phyloP scores from a whole-genome alignment of 2,329 filamentous ascomycete species.

The Amauroascus verrucosus region DNA sequence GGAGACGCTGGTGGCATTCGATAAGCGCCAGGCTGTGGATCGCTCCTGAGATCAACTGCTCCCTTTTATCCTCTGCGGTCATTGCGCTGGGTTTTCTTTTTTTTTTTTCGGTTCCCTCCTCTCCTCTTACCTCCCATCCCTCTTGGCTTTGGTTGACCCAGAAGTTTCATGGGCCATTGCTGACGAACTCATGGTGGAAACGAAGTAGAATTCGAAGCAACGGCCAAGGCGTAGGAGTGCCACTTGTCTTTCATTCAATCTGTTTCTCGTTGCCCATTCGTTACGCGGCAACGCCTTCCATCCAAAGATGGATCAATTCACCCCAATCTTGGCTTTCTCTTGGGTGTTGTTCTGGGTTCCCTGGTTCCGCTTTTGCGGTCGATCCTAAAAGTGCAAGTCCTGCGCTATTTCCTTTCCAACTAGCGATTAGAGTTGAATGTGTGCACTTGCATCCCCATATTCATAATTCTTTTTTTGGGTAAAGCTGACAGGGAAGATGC shows the following conservation, averaged over 20 bases:
- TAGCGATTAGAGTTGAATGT: constrained; percentile 3
- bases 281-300: constrained; percentile 1
- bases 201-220: not conserved
- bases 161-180: not conserved
- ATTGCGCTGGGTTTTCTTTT: not conserved
- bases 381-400: not conserved
- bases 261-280: not conserved
- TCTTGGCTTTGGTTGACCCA: not conserved
- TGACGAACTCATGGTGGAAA: not conserved
- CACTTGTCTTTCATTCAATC: constrained; percentile 1
- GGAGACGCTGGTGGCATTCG: not conserved
- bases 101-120: not conserved
- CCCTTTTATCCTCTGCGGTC: not conserved
- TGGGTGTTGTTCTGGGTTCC: not conserved
- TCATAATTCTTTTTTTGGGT: constrained; percentile 14
- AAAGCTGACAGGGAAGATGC: not conserved
- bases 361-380: constrained; percentile 2
- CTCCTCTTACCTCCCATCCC: not conserved
- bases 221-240: constrained; percentile 2
- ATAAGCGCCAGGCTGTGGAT: constrained; percentile 7
- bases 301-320: not conserved
- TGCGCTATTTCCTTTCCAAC: not conserved
- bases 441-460: constrained; percentile 8
- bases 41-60: not conserved
- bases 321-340: constrained; percentile 4